A percentile compares a stretch with the other conserved stretches of the same genome.
Evolutionary conservation across 805 yeast genomes (phyloP).

Genomic region (Zygotorulaspora florentina): DNA sequence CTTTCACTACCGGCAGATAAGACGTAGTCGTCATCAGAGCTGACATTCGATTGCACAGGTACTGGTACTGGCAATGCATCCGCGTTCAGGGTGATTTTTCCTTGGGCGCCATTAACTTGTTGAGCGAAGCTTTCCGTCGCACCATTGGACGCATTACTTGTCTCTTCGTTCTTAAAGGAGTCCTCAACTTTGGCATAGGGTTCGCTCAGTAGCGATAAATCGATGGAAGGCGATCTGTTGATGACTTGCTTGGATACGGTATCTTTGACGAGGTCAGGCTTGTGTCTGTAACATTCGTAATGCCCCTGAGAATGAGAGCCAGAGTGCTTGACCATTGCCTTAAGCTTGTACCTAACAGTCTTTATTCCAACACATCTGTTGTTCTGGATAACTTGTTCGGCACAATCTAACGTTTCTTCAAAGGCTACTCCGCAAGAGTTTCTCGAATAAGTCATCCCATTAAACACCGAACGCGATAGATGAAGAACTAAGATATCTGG

Average conservation of each 20-base stretch:
- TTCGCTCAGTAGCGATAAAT: conserved; percentile 8
- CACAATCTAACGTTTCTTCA: conserved; percentile 53
- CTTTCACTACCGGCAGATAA: conserved; percentile 11
- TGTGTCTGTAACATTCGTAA: conserved; percentile 80
- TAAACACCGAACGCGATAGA: conserved; percentile 75
- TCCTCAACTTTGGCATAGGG: neutral
- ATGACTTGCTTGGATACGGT: conserved; percentile 25
- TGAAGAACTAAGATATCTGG: conserved; percentile 79
- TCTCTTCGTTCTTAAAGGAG: neutral
- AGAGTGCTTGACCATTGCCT: conserved; percentile 74
- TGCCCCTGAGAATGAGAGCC: conserved; percentile 91
- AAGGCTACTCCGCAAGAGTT: conserved; percentile 71
- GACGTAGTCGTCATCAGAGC: conserved; percentile 18
- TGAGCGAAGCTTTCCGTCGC: neutral
- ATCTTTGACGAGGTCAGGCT: conserved; percentile 50
- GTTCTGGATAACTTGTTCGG: conserved; percentile 32
- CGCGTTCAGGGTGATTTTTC: conserved; percentile 4
- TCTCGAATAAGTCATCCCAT: conserved; percentile 62
- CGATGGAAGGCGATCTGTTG: conserved; percentile 32
- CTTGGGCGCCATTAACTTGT: neutral
- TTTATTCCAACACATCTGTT: conserved; percentile 17
- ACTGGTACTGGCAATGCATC: conserved; percentile 12
- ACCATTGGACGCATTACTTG: neutral
- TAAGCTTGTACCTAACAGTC: conserved; percentile 51
- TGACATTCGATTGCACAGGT: conserved; percentile 3